Conservation (phyloP, 768 basidiomycete species). For the Dictyophora rubrovolvata region DNA sequence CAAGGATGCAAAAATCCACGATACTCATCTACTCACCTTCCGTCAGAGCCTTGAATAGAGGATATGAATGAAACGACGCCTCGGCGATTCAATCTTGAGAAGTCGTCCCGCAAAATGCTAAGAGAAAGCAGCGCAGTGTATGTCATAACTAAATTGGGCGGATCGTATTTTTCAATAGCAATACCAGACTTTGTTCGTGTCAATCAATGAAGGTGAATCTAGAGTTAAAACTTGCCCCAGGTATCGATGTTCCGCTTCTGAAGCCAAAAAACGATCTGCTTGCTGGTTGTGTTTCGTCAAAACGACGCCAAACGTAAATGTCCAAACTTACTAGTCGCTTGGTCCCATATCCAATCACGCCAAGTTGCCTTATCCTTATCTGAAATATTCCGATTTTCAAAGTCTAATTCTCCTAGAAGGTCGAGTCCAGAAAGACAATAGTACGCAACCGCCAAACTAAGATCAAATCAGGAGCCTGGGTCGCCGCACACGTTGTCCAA, state of each 20-base stretch:
- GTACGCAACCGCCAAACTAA: conserved; percentile 75
- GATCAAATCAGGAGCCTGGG: not conserved
- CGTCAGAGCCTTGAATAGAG: conserved; percentile 67
- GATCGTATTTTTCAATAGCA: conserved; percentile 33
- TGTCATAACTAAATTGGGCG: conserved; percentile 84
- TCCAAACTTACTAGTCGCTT: conserved; percentile 52
- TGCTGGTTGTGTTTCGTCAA: conserved; percentile 1
- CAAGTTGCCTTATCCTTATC: conserved; percentile 49
- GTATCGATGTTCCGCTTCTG: conserved; percentile 43
- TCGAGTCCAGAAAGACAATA: conserved; percentile 85
- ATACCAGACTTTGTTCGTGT: conserved; percentile 2
- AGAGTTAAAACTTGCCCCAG: conserved; percentile 14
- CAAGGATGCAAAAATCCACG: conserved; percentile 5
- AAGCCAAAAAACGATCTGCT: conserved; percentile 17
- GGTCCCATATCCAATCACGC: conserved; percentile 83
- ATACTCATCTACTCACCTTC: conserved; percentile 47
- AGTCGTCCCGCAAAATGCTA: conserved; percentile 80
- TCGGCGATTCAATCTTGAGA: conserved; percentile 53
- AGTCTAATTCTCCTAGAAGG: conserved; percentile 45
- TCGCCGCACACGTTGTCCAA: not conserved
- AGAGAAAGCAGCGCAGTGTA: conserved; percentile 84
- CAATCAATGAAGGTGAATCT: conserved; percentile 14
- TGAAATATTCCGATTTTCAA: conserved; percentile 27
- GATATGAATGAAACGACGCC: conserved; percentile 61
- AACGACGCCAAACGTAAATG: not conserved